Conservation (phyloP, 208 protist genomes). For the Leishmania arabica region DNA sequence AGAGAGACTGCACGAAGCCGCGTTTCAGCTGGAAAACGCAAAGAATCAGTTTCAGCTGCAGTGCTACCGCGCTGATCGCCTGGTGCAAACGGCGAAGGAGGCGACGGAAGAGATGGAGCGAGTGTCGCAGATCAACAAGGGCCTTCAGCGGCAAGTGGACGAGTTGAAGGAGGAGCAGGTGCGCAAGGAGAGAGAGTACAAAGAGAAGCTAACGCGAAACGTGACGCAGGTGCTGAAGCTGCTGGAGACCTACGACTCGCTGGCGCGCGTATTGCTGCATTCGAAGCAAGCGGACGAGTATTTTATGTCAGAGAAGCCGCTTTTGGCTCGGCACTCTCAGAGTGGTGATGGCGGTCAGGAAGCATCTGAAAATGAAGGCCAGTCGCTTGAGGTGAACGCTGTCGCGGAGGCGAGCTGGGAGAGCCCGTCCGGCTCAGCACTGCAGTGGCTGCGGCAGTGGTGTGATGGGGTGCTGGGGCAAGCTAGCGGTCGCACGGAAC, state of each 20-base stretch:
- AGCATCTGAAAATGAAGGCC: background rate
- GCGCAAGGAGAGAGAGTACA: slow-evolving; percentile 54
- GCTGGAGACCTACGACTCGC: slow-evolving; percentile 39
- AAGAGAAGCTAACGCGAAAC: slow-evolving; percentile 38
- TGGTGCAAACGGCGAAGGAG: slow-evolving; percentile 60
- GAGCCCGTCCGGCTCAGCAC: slow-evolving; percentile 9
- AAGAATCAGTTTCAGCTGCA: slow-evolving; percentile 93
- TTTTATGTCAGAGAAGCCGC: slow-evolving; percentile 11
- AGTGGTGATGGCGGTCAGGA: background rate
- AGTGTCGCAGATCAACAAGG: slow-evolving; percentile 37
- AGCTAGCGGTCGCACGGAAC: slow-evolving; percentile 8
- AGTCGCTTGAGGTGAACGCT: background rate
- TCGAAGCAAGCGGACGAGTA: slow-evolving; percentile 15
- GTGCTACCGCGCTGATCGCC: slow-evolving; percentile 80
- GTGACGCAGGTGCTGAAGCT: slow-evolving; percentile 29
- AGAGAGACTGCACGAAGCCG: slow-evolving; percentile 81
- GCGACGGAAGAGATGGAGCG: slow-evolving; percentile 43
- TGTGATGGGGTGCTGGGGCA: slow-evolving; percentile 51
- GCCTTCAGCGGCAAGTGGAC: slow-evolving; percentile 37
- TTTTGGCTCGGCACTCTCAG: background rate
- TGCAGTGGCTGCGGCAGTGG: slow-evolving; percentile 59
- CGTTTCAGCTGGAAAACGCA: slow-evolving; percentile 82
- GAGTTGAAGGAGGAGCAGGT: slow-evolving; percentile 51
- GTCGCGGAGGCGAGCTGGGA: background rate
- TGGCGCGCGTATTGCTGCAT: slow-evolving; percentile 19